Evolutionary conservation across 345 rosid genomes (phyloP).

Genomic region (Acer negundo): DNA sequence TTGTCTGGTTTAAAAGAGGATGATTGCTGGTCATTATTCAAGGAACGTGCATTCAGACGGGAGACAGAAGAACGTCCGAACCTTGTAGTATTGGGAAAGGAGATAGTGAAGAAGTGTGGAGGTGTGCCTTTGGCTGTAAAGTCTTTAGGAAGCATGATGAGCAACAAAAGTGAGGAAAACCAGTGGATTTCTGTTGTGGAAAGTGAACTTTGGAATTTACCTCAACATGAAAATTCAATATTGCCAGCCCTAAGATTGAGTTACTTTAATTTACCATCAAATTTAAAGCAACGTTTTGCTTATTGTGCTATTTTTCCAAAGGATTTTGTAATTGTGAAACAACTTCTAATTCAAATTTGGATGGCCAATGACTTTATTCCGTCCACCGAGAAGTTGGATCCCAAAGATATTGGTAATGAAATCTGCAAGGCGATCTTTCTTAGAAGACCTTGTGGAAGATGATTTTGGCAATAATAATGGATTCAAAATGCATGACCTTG

Average conservation of each 20-base stretch:
- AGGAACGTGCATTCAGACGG: constrained; percentile 10
- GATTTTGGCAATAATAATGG: background rate
- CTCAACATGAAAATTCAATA: background rate
- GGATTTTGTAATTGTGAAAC: background rate
- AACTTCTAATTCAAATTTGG: background rate
- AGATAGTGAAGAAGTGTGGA: constrained; percentile 19
- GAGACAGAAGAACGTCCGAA: background rate
- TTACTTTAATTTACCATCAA: background rate
- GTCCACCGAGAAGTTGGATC: too few relatives aligned
- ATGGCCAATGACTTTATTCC: background rate
- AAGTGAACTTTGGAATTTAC: background rate
- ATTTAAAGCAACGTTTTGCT: constrained; percentile 6
- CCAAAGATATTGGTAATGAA: background rate
- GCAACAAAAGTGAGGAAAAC: background rate
- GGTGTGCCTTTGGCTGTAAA: constrained; percentile 8
- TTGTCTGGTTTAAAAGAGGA: background rate
- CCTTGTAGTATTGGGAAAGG: background rate
- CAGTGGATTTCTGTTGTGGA: background rate
- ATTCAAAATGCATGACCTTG: background rate
- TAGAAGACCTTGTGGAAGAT: background rate
- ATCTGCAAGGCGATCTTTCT: background rate
- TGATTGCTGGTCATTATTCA: constrained; percentile 17
- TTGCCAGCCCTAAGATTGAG: background rate
- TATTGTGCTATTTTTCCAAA: background rate
- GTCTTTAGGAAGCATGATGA: background rate